A percentile compares a stretch with the other conserved stretches of the same genome.
Conservation (phyloP, 768 basidiomycete species). For the Mrakia blollopis region DNA sequence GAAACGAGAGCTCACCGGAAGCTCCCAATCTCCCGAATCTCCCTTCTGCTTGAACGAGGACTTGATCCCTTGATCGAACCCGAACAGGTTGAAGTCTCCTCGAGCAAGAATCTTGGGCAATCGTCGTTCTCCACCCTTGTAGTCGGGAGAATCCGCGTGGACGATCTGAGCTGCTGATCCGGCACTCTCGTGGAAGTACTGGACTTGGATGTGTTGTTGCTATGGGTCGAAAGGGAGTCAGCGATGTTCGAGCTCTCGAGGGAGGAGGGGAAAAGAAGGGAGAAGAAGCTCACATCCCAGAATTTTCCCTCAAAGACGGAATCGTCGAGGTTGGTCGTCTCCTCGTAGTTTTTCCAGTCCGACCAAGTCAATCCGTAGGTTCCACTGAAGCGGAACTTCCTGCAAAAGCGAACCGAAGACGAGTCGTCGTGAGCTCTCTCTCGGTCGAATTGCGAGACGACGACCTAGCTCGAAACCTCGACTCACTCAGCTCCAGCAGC, state of each 20-base stretch:
- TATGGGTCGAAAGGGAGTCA: constrained; percentile 37
- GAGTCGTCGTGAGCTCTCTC: background rate
- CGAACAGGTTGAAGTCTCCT: constrained; percentile 87
- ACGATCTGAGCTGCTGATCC: constrained; percentile 62
- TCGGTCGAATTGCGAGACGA: background rate
- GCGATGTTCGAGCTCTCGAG: background rate
- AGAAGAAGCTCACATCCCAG: constrained; percentile 55
- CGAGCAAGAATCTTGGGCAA: constrained; percentile 83
- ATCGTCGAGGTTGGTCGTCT: constrained; percentile 59
- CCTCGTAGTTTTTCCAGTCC: constrained; percentile 74
- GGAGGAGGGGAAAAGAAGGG: background rate
- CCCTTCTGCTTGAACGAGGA: constrained; percentile 57
- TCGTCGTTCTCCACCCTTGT: constrained; percentile 57
- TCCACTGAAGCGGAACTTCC: constrained; percentile 72
- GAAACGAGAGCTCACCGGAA: constrained; percentile 40
- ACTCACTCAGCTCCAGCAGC: constrained; percentile 70
- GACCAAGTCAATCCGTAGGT: constrained; percentile 84
- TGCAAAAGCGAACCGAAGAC: background rate
- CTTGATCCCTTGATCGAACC: constrained; percentile 75
- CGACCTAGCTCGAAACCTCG: background rate
- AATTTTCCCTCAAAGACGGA: constrained; percentile 55
- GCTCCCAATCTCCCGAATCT: constrained; percentile 66
- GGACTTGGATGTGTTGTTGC: constrained; percentile 82
- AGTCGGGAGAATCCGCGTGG: constrained; percentile 67
- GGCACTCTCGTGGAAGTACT: constrained; percentile 75